Conservation (phyloP, 371 early-diverging fungal species). For the Mortierella sp. region DNA sequence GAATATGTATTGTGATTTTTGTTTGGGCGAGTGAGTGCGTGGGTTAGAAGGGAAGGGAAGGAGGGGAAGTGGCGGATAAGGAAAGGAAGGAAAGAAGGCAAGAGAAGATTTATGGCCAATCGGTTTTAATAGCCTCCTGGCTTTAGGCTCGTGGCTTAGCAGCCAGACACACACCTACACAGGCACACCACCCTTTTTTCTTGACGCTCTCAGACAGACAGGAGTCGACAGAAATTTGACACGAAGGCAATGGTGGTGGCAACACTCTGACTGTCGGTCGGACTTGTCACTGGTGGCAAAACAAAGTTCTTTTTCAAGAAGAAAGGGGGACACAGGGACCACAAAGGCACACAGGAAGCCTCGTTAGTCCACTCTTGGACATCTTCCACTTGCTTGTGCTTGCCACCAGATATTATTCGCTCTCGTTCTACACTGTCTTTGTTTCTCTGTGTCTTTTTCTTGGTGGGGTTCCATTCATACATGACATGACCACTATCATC, state of each 20-base stretch:
- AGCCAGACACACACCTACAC: not conserved
- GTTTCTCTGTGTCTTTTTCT: not conserved
- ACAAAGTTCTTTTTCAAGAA: not conserved
- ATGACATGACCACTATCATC: not conserved
- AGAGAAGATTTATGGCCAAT: not conserved
- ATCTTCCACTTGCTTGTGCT: not conserved
- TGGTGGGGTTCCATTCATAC: not conserved
- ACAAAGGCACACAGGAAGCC: not conserved
- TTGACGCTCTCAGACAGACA: too few relatives aligned
- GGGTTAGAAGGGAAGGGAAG: not conserved
- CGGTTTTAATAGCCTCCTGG: too few relatives aligned
- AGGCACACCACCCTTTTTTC: too few relatives aligned
- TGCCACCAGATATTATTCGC: too few relatives aligned
- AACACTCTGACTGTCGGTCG: not conserved
- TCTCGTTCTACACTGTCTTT: not conserved
- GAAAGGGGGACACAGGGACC: not conserved
- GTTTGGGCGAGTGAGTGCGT: conserved; percentile 1
- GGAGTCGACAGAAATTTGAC: too few relatives aligned
- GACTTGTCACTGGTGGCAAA: not conserved
- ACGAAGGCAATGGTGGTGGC: not conserved
- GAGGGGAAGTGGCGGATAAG: not conserved
- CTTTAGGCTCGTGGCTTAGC: too few relatives aligned
- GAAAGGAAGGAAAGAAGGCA: conserved; percentile 9
- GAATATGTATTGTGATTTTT: not conserved
- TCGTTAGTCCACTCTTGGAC: not conserved